Evolutionary conservation across 257 asterid genomes (phyloP).

Genomic region (Perilla frutescens): DNA sequence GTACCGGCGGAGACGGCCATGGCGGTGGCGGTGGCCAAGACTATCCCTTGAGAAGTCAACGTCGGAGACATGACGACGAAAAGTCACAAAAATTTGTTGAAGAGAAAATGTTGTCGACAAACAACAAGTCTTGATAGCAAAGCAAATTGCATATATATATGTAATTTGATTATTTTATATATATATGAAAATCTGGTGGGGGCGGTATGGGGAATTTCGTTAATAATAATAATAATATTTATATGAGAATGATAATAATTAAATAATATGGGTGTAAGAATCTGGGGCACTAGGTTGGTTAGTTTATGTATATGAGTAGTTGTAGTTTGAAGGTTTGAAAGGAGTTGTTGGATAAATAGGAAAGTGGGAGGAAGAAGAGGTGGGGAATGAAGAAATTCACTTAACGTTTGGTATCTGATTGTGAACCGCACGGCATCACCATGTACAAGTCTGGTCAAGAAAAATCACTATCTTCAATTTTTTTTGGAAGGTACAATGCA

Average conservation of each 20-base stretch:
- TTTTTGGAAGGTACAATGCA: neutral
- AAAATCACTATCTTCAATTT: neutral
- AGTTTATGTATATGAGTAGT: neutral
- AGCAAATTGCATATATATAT: neutral
- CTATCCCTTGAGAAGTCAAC: constrained; percentile 68
- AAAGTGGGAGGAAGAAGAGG: constrained; percentile 8
- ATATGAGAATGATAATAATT: neutral
- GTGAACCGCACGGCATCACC: constrained; percentile 29
- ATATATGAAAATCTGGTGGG: constrained; percentile 27
- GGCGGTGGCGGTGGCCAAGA: constrained; percentile 86
- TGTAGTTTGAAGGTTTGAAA: constrained; percentile 15
- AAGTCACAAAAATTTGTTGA: neutral
- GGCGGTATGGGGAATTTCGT: neutral
- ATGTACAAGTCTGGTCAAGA: neutral
- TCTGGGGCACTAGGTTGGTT: neutral
- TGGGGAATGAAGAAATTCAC: neutral
- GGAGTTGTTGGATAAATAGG: neutral
- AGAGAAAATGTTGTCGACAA: neutral
- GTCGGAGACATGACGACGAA: constrained; percentile 42
- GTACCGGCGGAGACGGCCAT: constrained; percentile 88
- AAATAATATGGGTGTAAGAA: neutral
- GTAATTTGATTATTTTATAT: neutral
- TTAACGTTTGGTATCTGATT: neutral
- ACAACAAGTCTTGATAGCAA: neutral
- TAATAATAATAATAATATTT: too few species aligned